Conservation (phyloP, 495 filamentous ascomycete species). For the Podospora didyma region DNA sequence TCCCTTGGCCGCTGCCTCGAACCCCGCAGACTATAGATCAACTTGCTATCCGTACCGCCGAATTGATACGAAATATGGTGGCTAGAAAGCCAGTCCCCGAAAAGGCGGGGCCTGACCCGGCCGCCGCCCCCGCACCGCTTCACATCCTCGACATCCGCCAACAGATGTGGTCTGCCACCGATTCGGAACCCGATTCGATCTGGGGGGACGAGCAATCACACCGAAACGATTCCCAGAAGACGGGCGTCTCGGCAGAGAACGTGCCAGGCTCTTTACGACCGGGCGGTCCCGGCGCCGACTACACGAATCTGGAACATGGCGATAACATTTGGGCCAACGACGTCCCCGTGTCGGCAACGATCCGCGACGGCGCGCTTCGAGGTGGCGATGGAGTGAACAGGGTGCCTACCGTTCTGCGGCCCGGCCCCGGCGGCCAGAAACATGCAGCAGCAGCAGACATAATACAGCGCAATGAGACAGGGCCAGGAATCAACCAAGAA, state of each 20-base stretch:
- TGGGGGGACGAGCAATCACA: conserved; percentile 26
- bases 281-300: conserved; percentile 16
- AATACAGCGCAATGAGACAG: conserved; percentile 14
- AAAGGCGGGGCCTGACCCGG: conserved; percentile 22
- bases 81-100: conserved; percentile 36
- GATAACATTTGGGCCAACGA: conserved; percentile 23
- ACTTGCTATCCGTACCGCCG: not conserved
- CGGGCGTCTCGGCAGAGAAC: not conserved
- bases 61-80: conserved; percentile 12
- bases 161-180: conserved; percentile 30
- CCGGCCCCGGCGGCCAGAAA: conserved; percentile 14
- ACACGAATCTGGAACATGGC: conserved; percentile 15
- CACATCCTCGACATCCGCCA: conserved; percentile 28
- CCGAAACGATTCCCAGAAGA: not conserved
- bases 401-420: conserved; percentile 18
- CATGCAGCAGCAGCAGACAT: conserved; percentile 2
- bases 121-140: conserved; percentile 21
- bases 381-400: conserved; percentile 9
- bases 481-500: conserved; percentile 6
- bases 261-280: conserved; percentile 27
- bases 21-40: too few relatives aligned
- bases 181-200: conserved; percentile 29
- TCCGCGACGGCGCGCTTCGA: not conserved
- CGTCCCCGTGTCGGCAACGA: not conserved
- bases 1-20: too few relatives aligned